Evolutionary conservation across 73 alveolate species (phyloP).

Genomic region (Tetrahymena thermophila): DNA sequence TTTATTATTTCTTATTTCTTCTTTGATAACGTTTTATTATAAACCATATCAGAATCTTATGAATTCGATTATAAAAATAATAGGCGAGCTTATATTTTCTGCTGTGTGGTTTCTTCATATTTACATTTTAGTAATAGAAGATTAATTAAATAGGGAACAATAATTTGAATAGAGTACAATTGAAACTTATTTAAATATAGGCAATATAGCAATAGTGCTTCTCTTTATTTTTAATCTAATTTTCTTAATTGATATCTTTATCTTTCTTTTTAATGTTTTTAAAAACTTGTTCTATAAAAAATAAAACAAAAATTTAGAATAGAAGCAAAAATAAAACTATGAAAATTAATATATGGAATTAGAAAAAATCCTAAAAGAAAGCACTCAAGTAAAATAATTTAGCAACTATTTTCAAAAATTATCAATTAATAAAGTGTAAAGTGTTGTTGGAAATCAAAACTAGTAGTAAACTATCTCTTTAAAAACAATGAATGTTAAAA

Average conservation of each 20-base stretch:
- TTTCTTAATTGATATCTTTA: background rate
- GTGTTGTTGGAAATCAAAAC: background rate
- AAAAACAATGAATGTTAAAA: background rate
- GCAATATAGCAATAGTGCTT: background rate
- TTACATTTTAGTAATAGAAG: background rate
- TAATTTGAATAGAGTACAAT: background rate
- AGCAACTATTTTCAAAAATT: too few relatives aligned
- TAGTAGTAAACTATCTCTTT: too few relatives aligned
- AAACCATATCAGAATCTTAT: background rate
- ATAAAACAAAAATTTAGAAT: background rate
- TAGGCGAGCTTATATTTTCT: background rate
- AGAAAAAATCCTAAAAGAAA: background rate
- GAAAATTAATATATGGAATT: background rate
- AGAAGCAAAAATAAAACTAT: too few relatives aligned
- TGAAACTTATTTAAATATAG: background rate
- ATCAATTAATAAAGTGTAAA: background rate
- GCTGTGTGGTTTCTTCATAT: background rate
- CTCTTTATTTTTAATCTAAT: background rate
- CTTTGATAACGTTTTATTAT: background rate
- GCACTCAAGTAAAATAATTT: too few relatives aligned
- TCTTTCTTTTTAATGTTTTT: background rate
- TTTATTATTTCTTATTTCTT: background rate
- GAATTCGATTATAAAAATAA: background rate
- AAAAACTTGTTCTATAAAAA: background rate
- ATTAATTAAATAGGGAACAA: background rate